Conservation (phyloP, 2,329 filamentous ascomycete species). For the Fulvia fulva region DNA sequence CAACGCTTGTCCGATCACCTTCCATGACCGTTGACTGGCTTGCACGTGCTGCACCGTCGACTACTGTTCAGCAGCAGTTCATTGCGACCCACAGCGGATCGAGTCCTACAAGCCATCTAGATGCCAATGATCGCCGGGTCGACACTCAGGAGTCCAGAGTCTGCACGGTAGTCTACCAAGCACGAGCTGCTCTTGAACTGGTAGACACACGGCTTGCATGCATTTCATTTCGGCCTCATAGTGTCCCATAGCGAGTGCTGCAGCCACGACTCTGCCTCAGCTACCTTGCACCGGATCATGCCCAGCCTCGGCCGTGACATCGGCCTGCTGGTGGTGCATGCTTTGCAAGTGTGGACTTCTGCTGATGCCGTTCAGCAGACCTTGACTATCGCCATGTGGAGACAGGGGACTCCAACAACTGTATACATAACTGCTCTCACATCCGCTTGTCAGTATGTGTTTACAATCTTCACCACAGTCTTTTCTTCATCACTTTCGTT, state of each 20-base stretch:
- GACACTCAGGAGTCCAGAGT: not conserved
- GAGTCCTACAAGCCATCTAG: not conserved
- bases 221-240: not conserved
- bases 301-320: not conserved
- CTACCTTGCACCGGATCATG: not conserved
- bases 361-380: not conserved
- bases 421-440: not conserved
- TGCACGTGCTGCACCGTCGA: not conserved
- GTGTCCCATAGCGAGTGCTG: not conserved
- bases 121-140: not conserved
- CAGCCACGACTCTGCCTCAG: not conserved
- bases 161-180: not conserved
- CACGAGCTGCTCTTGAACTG: not conserved
- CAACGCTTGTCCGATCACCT: not conserved
- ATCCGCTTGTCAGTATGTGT: not conserved
- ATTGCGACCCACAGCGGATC: not conserved
- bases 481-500: not conserved
- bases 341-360: not conserved
- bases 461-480: not conserved
- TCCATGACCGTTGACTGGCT: not conserved
- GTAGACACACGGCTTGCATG: not conserved
- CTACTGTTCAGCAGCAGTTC: not conserved
- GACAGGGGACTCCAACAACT: not conserved
- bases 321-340: not conserved
- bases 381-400: not conserved